phyloP scores from a whole-genome alignment of 1,139 yeast species.

The Suzukiozyma palmioleophila region DNA sequence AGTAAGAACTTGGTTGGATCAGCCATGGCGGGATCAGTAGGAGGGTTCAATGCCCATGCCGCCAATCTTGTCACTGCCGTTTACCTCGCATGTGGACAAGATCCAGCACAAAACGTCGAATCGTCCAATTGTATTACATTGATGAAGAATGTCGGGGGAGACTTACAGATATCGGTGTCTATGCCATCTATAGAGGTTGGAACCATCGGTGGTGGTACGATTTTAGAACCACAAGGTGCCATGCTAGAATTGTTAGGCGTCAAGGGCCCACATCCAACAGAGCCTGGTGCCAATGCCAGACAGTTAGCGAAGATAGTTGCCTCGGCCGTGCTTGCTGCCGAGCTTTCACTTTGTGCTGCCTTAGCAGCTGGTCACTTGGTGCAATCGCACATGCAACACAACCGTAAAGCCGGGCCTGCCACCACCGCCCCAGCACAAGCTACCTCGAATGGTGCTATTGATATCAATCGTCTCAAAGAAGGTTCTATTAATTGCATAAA shows the following conservation, averaged over 20 bases:
- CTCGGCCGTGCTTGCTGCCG: slow-evolving; percentile 94
- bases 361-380: slow-evolving; percentile 98
- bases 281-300: slow-evolving; percentile 92
- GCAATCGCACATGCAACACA: slow-evolving; percentile 95
- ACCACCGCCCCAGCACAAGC: slow-evolving; percentile 20
- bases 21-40: slow-evolving; percentile 97
- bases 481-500: slow-evolving; percentile 72
- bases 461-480: slow-evolving; percentile 55
- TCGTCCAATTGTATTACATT: slow-evolving; percentile 95
- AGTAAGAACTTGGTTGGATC: slow-evolving; percentile 91
- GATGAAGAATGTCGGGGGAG: slow-evolving; percentile 81
- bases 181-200: slow-evolving; percentile 99
- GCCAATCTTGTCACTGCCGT: slow-evolving; percentile 94
- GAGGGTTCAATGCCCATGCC: slow-evolving; percentile 98
- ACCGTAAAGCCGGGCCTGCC: slow-evolving; percentile 60
- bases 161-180: slow-evolving; percentile 84
- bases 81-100: slow-evolving; percentile 94
- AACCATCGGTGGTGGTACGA: slow-evolving; percentile 98
- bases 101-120: slow-evolving; percentile 98
- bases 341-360: slow-evolving; percentile 88
- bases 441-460: slow-evolving; percentile 17
- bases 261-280: slow-evolving; percentile 90
- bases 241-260: slow-evolving; percentile 94
- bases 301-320: slow-evolving; percentile 95
- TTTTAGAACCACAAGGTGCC: slow-evolving; percentile 93